A percentile compares a stretch with the other conserved stretches of the same genome.
Evolutionary conservation across 495 filamentous ascomycete genomes (phyloP).

Genomic region (Hyaloscypha bicolor): DNA sequence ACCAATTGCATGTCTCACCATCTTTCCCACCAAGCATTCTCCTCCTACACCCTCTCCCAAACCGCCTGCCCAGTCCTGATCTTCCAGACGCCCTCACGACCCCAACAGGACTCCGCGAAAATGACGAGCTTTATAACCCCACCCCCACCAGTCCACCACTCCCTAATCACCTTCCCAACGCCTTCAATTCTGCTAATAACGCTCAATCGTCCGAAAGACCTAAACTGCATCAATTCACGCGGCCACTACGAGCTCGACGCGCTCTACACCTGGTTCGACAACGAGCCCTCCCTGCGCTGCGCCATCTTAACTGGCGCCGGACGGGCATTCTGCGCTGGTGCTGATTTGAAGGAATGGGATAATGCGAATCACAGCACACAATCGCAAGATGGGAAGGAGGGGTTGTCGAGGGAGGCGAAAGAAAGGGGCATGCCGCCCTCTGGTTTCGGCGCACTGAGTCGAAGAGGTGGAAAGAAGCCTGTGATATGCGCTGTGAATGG

Average conservation of each 20-base stretch:
- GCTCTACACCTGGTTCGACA: constrained; percentile 62
- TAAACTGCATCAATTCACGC: constrained; percentile 58
- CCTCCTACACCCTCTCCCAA: constrained; percentile 16
- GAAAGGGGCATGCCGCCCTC: constrained; percentile 42
- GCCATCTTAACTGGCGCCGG: constrained; percentile 58
- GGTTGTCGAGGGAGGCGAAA: constrained; percentile 37
- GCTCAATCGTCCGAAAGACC: constrained; percentile 57
- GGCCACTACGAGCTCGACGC: constrained; percentile 53
- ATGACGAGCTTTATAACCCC: constrained; percentile 22
- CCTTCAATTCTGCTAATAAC: constrained; percentile 62
- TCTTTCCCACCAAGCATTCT: constrained; percentile 13
- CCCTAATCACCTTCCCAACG: constrained; percentile 52
- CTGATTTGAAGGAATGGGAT: constrained; percentile 58
- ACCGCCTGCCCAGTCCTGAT: constrained; percentile 18
- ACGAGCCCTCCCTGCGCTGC: constrained; percentile 54
- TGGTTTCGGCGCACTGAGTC: constrained; percentile 57
- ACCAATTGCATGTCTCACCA: constrained; percentile 9
- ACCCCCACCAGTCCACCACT: constrained; percentile 22
- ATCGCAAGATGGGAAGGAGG: not conserved
- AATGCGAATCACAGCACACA: constrained; percentile 34
- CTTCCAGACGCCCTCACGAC: not conserved
- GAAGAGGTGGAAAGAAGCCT: constrained; percentile 60
- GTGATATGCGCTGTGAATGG: constrained; percentile 78
- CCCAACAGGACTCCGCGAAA: not conserved
- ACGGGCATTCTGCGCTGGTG: constrained; percentile 60